phyloP scores from a whole-genome alignment of 306 rosid species.

The Glycine soja region DNA sequence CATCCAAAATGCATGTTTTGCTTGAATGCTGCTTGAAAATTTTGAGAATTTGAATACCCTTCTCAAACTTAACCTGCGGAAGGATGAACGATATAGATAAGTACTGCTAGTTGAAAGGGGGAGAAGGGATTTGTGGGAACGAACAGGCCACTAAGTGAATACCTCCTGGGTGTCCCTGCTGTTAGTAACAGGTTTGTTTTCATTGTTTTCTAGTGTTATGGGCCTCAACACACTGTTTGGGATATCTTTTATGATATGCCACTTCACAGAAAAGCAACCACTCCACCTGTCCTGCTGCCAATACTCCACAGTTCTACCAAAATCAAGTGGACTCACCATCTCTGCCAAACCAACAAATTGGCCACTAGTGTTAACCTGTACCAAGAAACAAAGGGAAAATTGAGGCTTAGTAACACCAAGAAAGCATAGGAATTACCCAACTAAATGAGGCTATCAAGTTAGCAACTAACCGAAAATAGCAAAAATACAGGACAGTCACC shows the following conservation, averaged over 20 bases:
- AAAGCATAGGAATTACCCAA: not conserved
- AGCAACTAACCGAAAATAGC: conserved; percentile 59
- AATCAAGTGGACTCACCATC: conserved; percentile 63
- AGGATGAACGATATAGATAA: not conserved
- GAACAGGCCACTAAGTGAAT: conserved; percentile 35
- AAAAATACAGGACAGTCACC: conserved; percentile 60
- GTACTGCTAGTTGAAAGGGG: conserved; percentile 1
- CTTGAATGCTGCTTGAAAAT: conserved; percentile 53
- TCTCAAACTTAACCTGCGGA: conserved; percentile 58
- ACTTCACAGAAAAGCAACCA: conserved; percentile 65
- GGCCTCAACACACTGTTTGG: conserved; percentile 58
- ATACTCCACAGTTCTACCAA: conserved; percentile 49
- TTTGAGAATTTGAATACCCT: conserved; percentile 55
- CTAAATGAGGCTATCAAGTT: not conserved
- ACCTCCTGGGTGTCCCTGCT: conserved; percentile 72
- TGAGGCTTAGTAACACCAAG: not conserved
- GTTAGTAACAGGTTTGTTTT: conserved; percentile 64
- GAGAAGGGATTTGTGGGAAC: not conserved
- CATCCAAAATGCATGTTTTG: conserved; percentile 62
- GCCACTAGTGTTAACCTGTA: conserved; percentile 64
- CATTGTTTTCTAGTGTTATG: conserved; percentile 63
- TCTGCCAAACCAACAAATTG: conserved; percentile 68
- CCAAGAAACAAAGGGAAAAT: not conserved
- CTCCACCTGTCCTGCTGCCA: conserved; percentile 73
- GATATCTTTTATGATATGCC: conserved; percentile 64